phyloP scores from a whole-genome alignment of 164 flowering plant species.

The Vitis cinerea region DNA sequence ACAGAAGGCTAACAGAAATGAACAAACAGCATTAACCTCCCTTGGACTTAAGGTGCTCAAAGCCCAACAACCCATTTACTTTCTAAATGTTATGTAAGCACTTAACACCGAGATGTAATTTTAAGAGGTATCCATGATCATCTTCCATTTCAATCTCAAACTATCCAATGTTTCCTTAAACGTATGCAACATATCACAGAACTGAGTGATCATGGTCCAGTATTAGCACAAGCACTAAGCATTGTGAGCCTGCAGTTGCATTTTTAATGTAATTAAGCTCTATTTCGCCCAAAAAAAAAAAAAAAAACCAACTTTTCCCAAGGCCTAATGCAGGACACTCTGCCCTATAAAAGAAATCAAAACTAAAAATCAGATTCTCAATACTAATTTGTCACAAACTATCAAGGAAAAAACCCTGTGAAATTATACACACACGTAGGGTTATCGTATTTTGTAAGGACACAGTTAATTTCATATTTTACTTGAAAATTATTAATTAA shows the following conservation, averaged over 20 bases:
- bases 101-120: no score
- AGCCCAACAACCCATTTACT: background rate
- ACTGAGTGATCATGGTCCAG: no score
- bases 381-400: background rate
- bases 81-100: no score
- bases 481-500: background rate
- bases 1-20: background rate
- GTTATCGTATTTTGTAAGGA: no score
- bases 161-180: background rate
- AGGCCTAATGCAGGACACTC: background rate
- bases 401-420: background rate
- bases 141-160: background rate
- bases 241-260: background rate
- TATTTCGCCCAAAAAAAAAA: no score
- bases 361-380: background rate
- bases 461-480: no score
- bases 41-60: background rate
- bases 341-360: background rate
- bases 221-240: background rate
- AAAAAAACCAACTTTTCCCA: background rate
- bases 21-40: background rate
- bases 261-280: background rate
- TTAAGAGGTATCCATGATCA: background rate
- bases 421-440: no score
- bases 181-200: no score